A percentile compares a stretch with the other conserved stretches of the same genome.
Conservation (phyloP, 2,329 filamentous ascomycete genomes). For the Ascochyta lentis region DNA sequence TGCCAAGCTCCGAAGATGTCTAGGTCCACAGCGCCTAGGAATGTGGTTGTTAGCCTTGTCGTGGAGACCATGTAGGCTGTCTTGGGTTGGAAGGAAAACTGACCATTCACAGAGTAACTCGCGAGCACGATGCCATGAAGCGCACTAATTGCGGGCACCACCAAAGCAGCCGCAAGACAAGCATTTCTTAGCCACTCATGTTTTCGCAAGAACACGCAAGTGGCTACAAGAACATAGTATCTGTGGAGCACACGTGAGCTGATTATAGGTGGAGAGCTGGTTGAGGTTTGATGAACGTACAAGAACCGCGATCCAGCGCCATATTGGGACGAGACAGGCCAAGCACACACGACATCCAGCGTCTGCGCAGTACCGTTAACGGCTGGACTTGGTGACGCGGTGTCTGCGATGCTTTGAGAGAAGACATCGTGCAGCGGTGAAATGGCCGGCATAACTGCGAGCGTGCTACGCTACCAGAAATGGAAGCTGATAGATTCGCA, state of each 20-base stretch:
- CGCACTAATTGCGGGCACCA: conserved; percentile 69
- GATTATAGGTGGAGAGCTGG: conserved; percentile 13
- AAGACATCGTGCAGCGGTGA: conserved; percentile 32
- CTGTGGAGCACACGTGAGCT: conserved; percentile 50
- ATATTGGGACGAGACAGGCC: conserved; percentile 65
- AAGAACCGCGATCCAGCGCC: conserved; percentile 61
- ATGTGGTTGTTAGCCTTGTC: conserved; percentile 14
- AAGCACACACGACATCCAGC: conserved; percentile 62
- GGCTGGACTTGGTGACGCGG: conserved; percentile 26
- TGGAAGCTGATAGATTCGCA: conserved; percentile 7
- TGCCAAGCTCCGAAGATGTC: conserved; percentile 74
- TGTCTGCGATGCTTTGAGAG: conserved; percentile 16
- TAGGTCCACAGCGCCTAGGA: conserved; percentile 68
- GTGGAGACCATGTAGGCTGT: neutral
- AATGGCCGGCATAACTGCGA: conserved; percentile 43
- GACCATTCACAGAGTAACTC: conserved; percentile 64
- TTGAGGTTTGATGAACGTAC: conserved; percentile 36
- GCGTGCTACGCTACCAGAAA: conserved; percentile 32
- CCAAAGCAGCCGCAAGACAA: conserved; percentile 64
- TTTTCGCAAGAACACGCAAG: conserved; percentile 69
- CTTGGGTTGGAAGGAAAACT: conserved; percentile 33
- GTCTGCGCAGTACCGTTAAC: conserved; percentile 26
- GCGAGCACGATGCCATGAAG: conserved; percentile 69
- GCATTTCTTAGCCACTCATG: conserved; percentile 68
- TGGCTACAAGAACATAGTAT: conserved; percentile 67